Evolutionary conservation across 129 eudicot species (phyloP).

Genomic region (Chrysanthemum makinoi): DNA sequence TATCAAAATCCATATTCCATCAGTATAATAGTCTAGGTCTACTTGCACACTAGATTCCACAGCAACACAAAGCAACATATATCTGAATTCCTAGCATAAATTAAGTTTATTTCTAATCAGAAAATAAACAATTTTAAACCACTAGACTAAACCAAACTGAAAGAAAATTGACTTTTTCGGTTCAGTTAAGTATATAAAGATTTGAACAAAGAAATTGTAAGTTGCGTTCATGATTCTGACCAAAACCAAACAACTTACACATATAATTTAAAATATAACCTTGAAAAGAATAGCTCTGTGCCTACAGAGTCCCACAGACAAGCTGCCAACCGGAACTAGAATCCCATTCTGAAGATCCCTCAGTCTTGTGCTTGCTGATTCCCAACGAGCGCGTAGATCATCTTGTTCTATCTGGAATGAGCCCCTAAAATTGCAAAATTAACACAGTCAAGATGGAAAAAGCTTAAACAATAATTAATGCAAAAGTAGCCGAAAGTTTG

Average conservation of each 20-base stretch:
- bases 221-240: background rate
- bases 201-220: background rate
- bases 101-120: background rate
- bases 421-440: slow-evolving; percentile 46
- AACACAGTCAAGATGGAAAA: slow-evolving; percentile 10
- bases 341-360: slow-evolving; percentile 70
- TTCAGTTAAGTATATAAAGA: background rate
- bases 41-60: background rate
- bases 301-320: slow-evolving; percentile 88
- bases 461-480: background rate
- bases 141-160: background rate
- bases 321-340: slow-evolving; percentile 75
- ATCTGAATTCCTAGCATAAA: too few relatives aligned
- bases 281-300: slow-evolving; percentile 93
- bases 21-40: slow-evolving; percentile 3
- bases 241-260: slow-evolving; percentile 1
- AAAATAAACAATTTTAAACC: background rate
- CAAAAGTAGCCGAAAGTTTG: background rate
- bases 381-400: slow-evolving; percentile 68
- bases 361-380: slow-evolving; percentile 50
- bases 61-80: background rate
- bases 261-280: slow-evolving; percentile 37
- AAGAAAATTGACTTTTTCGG: background rate
- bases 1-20: slow-evolving; percentile 10
- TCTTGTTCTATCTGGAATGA: slow-evolving; percentile 83